These are phyloP conservation scores for Populus hybrid DNA, from an alignment of 441 rosid genomes.

Conservation along the genomic window DNA sequence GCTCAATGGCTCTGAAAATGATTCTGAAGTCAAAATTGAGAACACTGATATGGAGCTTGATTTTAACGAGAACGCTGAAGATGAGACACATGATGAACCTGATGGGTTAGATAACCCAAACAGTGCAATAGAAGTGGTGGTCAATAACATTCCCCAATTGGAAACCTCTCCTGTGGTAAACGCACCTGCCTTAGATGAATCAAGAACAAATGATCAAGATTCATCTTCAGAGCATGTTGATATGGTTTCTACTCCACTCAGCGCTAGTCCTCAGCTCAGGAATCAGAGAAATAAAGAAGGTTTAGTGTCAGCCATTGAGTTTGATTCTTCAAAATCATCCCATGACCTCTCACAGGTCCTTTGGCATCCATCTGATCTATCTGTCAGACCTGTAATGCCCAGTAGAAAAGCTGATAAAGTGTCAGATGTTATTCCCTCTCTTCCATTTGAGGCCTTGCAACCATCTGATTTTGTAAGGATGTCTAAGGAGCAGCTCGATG, in stretches of 20 bases:
- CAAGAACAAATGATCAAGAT: conserved; percentile 50
- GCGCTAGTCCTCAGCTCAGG: conserved; percentile 64
- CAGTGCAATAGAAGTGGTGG: conserved; percentile 42
- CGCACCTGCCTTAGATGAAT: conserved; percentile 44
- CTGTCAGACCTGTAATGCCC: conserved; percentile 98
- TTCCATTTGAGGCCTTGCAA: conserved; percentile 69
- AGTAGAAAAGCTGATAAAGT: conserved; percentile 79
- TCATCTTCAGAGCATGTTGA: conserved; percentile 46
- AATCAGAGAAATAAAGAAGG: conserved; percentile 54
- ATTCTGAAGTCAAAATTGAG: conserved; percentile 87
- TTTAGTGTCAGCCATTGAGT: conserved; percentile 40
- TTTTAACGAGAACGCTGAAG: conserved; percentile 78
- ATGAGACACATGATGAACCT: conserved; percentile 72
- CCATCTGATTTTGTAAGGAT: conserved; percentile 72
- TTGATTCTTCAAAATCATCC: conserved; percentile 56
- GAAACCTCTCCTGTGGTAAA: conserved; percentile 38
- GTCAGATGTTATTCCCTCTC: conserved; percentile 57
- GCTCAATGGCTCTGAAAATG: conserved; percentile 68
- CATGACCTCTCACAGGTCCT: conserved; percentile 56
- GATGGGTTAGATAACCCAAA: conserved; percentile 53
- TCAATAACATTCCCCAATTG: conserved; percentile 30
- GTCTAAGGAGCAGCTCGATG: conserved; percentile 74
- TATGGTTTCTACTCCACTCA: conserved; percentile 53
- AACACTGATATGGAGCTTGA: conserved; percentile 97
- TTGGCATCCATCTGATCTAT: conserved; percentile 95